phyloP scores from a whole-genome alignment of 2,329 filamentous ascomycete species.

The Penicillium nordicum region DNA sequence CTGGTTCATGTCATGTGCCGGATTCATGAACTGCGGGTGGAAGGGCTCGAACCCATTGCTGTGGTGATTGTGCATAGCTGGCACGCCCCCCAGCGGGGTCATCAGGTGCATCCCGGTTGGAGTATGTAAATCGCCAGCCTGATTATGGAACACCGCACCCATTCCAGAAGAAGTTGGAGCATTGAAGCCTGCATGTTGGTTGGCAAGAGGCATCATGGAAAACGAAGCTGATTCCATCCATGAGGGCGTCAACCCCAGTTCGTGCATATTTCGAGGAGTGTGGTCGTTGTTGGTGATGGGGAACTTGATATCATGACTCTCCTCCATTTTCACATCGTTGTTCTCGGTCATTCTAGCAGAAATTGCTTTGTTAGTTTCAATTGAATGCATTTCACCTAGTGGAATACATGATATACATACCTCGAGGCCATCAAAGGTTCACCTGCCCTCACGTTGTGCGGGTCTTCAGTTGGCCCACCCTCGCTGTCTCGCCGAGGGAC shows the following conservation, averaged over 20 bases:
- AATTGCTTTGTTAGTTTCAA: background rate
- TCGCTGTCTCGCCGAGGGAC: constrained; percentile 47
- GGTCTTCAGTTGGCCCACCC: constrained; percentile 25
- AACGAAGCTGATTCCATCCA: constrained; percentile 82
- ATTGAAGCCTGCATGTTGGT: constrained; percentile 79
- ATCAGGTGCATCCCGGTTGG: constrained; percentile 70
- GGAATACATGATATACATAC: constrained; percentile 15
- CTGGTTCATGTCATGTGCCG: constrained; percentile 66
- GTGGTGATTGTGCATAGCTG: constrained; percentile 60
- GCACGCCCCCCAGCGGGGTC: constrained; percentile 73
- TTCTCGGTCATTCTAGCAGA: background rate
- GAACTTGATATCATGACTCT: constrained; percentile 60
- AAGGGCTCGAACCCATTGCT: constrained; percentile 60
- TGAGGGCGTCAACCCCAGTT: constrained; percentile 87
- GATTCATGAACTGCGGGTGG: constrained; percentile 53
- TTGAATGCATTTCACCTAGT: background rate
- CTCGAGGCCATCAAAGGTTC: constrained; percentile 24
- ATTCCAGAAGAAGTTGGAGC: constrained; percentile 80
- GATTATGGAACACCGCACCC: constrained; percentile 72
- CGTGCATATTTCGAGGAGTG: constrained; percentile 73
- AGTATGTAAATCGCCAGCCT: constrained; percentile 83
- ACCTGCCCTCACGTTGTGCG: background rate
- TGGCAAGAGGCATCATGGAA: constrained; percentile 73
- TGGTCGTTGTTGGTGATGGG: constrained; percentile 58
- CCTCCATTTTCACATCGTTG: constrained; percentile 46